phyloP scores from a whole-genome alignment of 768 basidiomycete species.

The Calvatia gigantea region DNA sequence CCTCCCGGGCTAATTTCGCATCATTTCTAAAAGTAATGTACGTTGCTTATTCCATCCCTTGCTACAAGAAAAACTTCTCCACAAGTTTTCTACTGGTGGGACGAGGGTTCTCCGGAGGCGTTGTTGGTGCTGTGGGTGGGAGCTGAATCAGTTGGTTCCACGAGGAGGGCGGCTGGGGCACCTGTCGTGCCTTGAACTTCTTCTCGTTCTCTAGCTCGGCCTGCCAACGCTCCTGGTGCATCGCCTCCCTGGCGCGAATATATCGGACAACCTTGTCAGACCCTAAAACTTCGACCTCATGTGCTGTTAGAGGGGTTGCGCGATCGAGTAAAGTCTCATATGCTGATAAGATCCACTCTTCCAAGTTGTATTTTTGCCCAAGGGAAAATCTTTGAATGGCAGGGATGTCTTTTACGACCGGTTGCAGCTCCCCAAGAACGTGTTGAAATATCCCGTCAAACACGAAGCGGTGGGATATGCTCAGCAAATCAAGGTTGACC shows the following conservation, averaged over 20 bases:
- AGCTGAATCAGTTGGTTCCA: too few relatives aligned
- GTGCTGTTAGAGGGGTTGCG: conserved; percentile 25
- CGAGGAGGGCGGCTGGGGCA: too few relatives aligned
- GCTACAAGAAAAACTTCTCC: too few relatives aligned
- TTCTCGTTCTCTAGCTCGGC: too few relatives aligned
- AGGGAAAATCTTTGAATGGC: conserved; percentile 34
- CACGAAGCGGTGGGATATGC: conserved; percentile 34
- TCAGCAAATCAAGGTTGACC: conserved; percentile 30
- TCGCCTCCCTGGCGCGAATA: background rate
- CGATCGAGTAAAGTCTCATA: conserved; percentile 34
- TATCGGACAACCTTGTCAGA: background rate
- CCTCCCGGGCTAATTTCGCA: too few relatives aligned
- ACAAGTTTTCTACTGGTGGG: too few relatives aligned
- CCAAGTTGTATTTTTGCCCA: conserved; percentile 33
- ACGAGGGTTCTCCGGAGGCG: too few relatives aligned
- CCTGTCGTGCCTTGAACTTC: too few relatives aligned
- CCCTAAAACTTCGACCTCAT: conserved; percentile 27
- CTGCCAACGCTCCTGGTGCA: too few relatives aligned
- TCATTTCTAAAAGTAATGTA: too few relatives aligned
- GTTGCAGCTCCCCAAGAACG: conserved; percentile 27
- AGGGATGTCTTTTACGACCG: background rate
- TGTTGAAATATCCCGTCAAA: conserved; percentile 31
- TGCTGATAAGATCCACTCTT: conserved; percentile 34
- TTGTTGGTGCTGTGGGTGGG: too few relatives aligned
- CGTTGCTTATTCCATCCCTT: too few relatives aligned